phyloP scores from a whole-genome alignment of 352 stramenopile species.

The Elongisporangium anandrum region DNA sequence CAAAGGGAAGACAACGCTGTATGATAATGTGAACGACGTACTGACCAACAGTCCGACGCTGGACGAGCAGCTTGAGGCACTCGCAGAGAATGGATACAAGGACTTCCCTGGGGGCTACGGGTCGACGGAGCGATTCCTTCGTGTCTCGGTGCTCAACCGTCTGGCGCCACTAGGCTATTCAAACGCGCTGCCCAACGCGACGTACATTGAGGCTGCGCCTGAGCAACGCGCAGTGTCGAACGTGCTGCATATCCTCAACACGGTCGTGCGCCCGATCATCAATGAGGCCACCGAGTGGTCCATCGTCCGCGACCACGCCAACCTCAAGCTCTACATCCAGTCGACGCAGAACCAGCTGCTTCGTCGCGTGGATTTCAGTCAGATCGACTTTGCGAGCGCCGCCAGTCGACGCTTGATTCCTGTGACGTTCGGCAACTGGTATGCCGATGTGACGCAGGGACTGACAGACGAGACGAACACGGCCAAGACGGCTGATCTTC shows the following conservation, averaged over 20 bases:
- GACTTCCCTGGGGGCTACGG: conserved; percentile 47
- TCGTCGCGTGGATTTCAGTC: conserved; percentile 49
- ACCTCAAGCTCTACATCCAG: conserved; percentile 61
- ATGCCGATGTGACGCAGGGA: conserved; percentile 44
- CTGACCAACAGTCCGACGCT: conserved; percentile 70
- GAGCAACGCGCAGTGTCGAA: conserved; percentile 55
- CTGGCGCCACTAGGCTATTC: conserved; percentile 32
- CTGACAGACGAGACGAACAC: conserved; percentile 35
- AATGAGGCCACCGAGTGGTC: conserved; percentile 60
- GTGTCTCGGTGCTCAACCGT: conserved; percentile 63
- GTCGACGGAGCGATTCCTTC: conserved; percentile 48
- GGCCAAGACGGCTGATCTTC: conserved; percentile 56
- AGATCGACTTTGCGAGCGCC: conserved; percentile 41
- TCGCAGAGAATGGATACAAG: conserved; percentile 24
- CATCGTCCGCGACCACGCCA: conserved; percentile 62
- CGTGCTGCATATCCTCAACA: conserved; percentile 59
- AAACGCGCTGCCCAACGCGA: conserved; percentile 16
- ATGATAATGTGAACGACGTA: conserved; percentile 63
- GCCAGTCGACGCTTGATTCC: conserved; percentile 43
- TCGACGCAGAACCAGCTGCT: conserved; percentile 69
- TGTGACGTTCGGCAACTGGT: conserved; percentile 64
- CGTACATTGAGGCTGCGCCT: conserved; percentile 47
- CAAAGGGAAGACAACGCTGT: conserved; percentile 38
- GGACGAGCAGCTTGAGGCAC: conserved; percentile 28
- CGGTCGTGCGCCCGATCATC: conserved; percentile 44